Conservation (phyloP, 768 basidiomycete species). For the Boletus reticulatus region DNA sequence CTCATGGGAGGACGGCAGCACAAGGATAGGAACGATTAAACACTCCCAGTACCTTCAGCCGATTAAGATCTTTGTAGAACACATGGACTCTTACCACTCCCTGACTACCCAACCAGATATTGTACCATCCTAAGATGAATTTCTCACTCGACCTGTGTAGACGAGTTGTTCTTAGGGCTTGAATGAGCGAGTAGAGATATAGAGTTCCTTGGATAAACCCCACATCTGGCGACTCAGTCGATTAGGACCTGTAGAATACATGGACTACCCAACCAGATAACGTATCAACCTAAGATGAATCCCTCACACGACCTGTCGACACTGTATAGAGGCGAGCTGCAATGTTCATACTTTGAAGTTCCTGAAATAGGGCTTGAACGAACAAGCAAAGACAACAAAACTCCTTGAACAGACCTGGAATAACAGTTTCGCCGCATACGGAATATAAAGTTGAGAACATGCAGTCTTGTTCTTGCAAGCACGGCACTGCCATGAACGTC, state of each 20-base stretch:
- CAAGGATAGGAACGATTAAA: constrained; percentile 37
- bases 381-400: not conserved
- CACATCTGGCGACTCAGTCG: constrained; percentile 11
- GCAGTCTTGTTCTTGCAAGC: constrained; percentile 97
- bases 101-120: not conserved
- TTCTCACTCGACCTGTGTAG: constrained; percentile 79
- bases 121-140: constrained; percentile 30
- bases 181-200: not conserved
- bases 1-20: constrained; percentile 48
- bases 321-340: constrained; percentile 85
- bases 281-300: constrained; percentile 30
- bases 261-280: constrained; percentile 1
- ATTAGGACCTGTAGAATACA: constrained; percentile 39
- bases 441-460: constrained; percentile 87
- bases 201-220: constrained; percentile 11
- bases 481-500: constrained; percentile 56
- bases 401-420: constrained; percentile 68
- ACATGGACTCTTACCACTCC: constrained; percentile 25
- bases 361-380: constrained; percentile 40
- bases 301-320: constrained; percentile 83
- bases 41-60: constrained; percentile 4
- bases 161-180: constrained; percentile 70
- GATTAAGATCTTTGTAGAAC: constrained; percentile 34
- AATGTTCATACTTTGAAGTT: constrained; percentile 95
- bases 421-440: constrained; percentile 94